These are phyloP conservation scores for Pseudocercospora eumusae DNA, from an alignment of 2,329 filamentous ascomycete species.

Conservation along the genomic window DNA sequence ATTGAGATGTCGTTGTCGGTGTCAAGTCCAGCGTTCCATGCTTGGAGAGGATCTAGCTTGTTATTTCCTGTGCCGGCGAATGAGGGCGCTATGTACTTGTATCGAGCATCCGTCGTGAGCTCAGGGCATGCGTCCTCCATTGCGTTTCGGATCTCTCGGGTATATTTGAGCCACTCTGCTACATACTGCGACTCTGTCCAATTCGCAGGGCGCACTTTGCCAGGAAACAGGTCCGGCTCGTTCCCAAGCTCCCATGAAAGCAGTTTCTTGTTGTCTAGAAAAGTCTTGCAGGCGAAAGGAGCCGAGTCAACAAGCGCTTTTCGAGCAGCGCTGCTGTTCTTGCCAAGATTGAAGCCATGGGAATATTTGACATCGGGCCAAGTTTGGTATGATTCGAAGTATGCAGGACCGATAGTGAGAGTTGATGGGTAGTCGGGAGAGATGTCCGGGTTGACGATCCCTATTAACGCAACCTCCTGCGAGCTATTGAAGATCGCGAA, in stretches of 20 bases:
- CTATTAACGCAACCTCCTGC: constrained; percentile 54
- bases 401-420: constrained; percentile 61
- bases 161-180: constrained; percentile 60
- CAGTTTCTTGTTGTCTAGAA: constrained; percentile 51
- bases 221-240: constrained; percentile 62
- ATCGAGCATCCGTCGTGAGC: constrained; percentile 44
- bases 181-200: constrained; percentile 61
- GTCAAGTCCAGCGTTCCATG: constrained; percentile 59
- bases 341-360: constrained; percentile 63
- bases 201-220: constrained; percentile 52
- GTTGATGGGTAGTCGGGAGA: constrained; percentile 63
- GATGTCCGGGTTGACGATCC: constrained; percentile 53
- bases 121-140: constrained; percentile 56
- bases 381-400: constrained; percentile 63
- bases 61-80: constrained; percentile 53
- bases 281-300: constrained; percentile 58
- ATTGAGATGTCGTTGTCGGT: constrained; percentile 52
- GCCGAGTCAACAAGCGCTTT: constrained; percentile 58
- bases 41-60: constrained; percentile 55
- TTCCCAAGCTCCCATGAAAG: constrained; percentile 66
- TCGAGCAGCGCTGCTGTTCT: constrained; percentile 56
- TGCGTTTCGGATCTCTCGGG: constrained; percentile 50
- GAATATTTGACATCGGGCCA: constrained; percentile 59
- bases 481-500: constrained; percentile 61
- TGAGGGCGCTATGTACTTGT: constrained; percentile 60